phyloP scores from a whole-genome alignment of 140 eudicot genomes.

The Senecio squalidus region DNA sequence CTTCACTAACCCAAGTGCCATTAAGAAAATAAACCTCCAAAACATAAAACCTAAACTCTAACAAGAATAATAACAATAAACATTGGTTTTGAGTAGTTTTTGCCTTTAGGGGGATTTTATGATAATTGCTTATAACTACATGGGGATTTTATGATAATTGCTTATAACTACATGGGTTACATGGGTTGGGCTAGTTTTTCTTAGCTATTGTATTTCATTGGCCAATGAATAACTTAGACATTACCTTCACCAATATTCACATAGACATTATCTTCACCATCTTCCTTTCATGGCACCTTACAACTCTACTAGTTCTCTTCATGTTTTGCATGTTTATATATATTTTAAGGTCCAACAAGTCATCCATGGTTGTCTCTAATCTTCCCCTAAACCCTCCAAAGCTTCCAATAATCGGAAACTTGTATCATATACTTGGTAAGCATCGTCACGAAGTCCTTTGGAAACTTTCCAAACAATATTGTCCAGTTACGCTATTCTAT shows the following conservation, averaged over 20 bases:
- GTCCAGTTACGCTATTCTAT: conserved; percentile 20
- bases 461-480: conserved; percentile 16
- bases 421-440: conserved; percentile 22
- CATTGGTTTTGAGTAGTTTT: too few species aligned
- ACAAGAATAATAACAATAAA: too few species aligned
- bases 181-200: too few species aligned
- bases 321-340: neutral
- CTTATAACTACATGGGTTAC: too few species aligned
- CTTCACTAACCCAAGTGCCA: too few species aligned
- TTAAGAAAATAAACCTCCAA: too few species aligned
- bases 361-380: neutral
- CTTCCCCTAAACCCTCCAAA: too few species aligned
- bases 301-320: neutral
- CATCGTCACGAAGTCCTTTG: conserved; percentile 15
- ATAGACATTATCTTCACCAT: conserved; percentile 2
- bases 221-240: neutral
- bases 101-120: too few species aligned
- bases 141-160: too few species aligned
- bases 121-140: too few species aligned
- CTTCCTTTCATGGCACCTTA: conserved; percentile 9
- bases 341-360: neutral
- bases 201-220: too few species aligned
- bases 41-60: too few species aligned
- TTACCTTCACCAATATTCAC: neutral
- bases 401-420: conserved; percentile 28